Evolutionary conservation across 345 rosid species (phyloP).

Genomic region (Eucalyptus fibrosa): DNA sequence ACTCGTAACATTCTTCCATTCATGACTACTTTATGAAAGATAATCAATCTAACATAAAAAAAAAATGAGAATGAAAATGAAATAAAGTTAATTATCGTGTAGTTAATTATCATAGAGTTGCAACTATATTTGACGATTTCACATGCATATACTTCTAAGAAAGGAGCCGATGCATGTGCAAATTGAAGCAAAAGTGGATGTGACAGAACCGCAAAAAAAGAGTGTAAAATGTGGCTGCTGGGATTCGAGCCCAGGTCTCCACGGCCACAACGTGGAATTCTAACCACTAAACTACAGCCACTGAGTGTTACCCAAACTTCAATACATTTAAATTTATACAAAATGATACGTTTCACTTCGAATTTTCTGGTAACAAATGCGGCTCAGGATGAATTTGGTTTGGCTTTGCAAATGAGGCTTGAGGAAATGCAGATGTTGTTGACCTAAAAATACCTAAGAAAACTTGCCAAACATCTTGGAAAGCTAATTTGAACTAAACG

Average conservation of each 20-base stretch:
- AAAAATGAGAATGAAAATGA: too few relatives aligned
- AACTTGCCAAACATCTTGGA: too few relatives aligned
- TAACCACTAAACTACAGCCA: slow-evolving; percentile 84
- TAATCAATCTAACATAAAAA: too few relatives aligned
- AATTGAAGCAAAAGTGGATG: background rate
- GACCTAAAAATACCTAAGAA: too few relatives aligned
- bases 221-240: slow-evolving; percentile 44
- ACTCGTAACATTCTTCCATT: fast-evolving
- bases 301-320: fast-evolving
- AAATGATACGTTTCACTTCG: background rate
- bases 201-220: background rate
- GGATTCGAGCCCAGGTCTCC: slow-evolving; percentile 93
- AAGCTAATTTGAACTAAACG: too few relatives aligned
- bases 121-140: background rate
- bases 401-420: too few relatives aligned
- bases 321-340: fast-evolving
- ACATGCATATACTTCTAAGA: background rate
- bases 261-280: slow-evolving; percentile 87
- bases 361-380: background rate
- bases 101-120: too few relatives aligned
- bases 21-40: fast-evolving
- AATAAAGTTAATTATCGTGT: too few relatives aligned
- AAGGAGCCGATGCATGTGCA: background rate
- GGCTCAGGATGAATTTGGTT: too few relatives aligned
- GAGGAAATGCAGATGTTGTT: too few relatives aligned